Base-by-base conservation (phyloP, 106 monocot species). In the Dendrobium catenatum region DNA sequence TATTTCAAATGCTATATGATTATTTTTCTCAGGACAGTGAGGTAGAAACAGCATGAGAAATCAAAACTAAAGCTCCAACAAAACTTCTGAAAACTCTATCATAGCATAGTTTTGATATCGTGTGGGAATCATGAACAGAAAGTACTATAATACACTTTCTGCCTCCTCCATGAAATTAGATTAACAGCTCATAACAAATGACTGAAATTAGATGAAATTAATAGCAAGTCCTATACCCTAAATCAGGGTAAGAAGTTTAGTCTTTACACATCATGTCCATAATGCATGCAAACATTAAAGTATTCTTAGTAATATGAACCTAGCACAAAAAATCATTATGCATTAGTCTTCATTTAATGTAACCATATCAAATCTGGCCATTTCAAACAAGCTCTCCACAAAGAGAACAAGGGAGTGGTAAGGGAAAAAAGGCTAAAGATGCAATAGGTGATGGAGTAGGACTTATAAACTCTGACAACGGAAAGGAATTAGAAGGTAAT, bases 271-370 rank as follows among this genome's bases (percentile, higher is more conserved):
- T 61, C 19, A 61, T 61, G 10, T 22, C 0, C 61, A 61, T 61
- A 61, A 22, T 61, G 61, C 22, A 61, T n/a, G 4, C 20, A 61
- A 22, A 22, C n/a, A 51, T 22, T 20, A n/a, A 61, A 6, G n/a
- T n/a, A n/a, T 61, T 61, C 61, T 61, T 61, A 22, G n/a, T n/a
- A 61, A 24, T 61, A 61, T 61, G 61, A 61, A n/a, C 61, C 61
- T 61, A 61, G 59, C 59, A 59, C n/a, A 59, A 59, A 22, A 61
- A n/a, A 5, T 61, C 1, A n/a, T 51, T 2, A 10, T 6, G n/a
- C 6, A 61, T 2, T 6, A 61, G 20, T n/a, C 3, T 61, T 22
- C 61, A 61, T 22, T 51, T 61, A 61, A 22, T 20, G n/a, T 61
- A 22, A 61, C 20, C 61, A 61, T 61, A 61, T 20, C 6, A 61